Base-by-base conservation (phyloP, 1,284 basidiomycete genomes). In the Rhodotorula sp. region DNA sequence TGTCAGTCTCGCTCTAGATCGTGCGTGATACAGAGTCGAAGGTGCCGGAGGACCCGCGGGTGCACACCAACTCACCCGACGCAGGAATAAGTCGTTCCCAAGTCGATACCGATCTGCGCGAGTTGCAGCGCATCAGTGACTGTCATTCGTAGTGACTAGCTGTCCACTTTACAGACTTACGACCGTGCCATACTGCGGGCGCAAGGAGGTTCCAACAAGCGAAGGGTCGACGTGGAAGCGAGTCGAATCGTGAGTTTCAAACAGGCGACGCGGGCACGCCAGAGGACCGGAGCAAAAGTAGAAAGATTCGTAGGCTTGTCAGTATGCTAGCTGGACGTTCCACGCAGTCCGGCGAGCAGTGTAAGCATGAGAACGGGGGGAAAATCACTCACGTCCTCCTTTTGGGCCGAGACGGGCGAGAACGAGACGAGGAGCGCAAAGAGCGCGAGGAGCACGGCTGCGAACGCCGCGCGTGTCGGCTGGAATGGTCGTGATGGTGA, bases 1-100 rank as follows among this genome's bases (percentile, higher is more conserved):
- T n/a, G 45, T 20, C 7, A 44, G 29, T 24, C 18, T 12, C 14
- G 26, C 8, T 6, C 54, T 55, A 29, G 29, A 20, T 30, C 26
- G 29, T 17, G 37, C 49, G 6, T 17, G 42, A 63, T 24, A 20
- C 10, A 33, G 3, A 10, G 30, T 7, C 20, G 10, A 12, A 37
- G 30, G 18, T 15, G 6, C 20, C 12, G 18, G 55, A 5, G 30
- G 55, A 57, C 51, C 60, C 51, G 55, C 3, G 24, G 42, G 37
- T 29, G 54, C 53, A 22, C 29, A 42, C 17, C 4, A 6, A 46
- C 82, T 80, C 71, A 83, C 82, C 82, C 84, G 64, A 85, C 84
- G 80, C 84, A 84, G 74, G 83, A 84, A 79, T 85, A 85, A 60
- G 85, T 86, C n/a, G 85, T 86, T 80, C 84, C 84, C 67, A 85